Conservation (phyloP, 306 rosid genomes). For the Quercus glauca region DNA sequence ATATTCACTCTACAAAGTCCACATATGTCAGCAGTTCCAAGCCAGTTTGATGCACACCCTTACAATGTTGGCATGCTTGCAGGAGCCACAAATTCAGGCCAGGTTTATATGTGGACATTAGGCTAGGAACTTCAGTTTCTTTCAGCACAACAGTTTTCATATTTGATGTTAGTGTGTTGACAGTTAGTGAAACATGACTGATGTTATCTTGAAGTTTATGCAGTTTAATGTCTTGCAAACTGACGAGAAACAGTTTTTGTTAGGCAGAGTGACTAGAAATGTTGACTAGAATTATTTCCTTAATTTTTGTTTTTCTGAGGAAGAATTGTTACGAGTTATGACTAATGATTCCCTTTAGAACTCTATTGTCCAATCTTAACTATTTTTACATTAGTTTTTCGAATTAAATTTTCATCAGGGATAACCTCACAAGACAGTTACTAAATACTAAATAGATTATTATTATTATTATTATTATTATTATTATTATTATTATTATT, state of each 20-base stretch:
- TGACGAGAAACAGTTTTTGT: background rate
- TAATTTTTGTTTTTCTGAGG: background rate
- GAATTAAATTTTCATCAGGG: no score
- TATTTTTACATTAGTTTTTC: background rate
- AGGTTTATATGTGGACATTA: constrained; percentile 23
- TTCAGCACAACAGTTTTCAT: background rate
- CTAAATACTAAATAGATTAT: no score
- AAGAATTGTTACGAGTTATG: background rate
- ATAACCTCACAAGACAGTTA: no score
- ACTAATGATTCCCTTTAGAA: background rate
- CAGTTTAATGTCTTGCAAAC: background rate
- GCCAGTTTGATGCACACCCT: constrained; percentile 66
- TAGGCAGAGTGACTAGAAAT: no score
- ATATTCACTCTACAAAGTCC: constrained; percentile 55
- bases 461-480: no score
- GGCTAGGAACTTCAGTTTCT: constrained; percentile 1
- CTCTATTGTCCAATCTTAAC: background rate
- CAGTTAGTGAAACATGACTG: background rate
- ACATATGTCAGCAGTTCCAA: constrained; percentile 70
- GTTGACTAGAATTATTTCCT: no score
- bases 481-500: no score
- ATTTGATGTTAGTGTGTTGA: background rate
- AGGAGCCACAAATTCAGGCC: constrained; percentile 48
- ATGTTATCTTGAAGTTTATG: background rate
- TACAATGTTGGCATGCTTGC: constrained; percentile 44